phyloP scores from a whole-genome alignment of 2,329 filamentous ascomycete genomes.

The Diplodia scrobiculata region DNA sequence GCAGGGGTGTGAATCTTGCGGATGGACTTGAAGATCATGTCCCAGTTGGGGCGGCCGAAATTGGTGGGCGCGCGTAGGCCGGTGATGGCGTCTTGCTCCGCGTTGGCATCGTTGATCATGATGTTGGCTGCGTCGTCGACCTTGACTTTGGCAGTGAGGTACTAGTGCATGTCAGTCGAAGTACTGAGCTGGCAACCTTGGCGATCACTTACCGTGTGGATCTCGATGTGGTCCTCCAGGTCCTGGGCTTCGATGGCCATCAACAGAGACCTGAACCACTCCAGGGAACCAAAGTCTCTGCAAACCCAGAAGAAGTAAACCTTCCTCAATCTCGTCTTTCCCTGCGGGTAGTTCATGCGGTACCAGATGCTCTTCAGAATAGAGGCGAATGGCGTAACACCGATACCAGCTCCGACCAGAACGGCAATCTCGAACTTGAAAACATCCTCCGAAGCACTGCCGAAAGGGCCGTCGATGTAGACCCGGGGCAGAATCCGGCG shows the following conservation, averaged over 20 bases:
- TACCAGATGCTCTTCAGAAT: constrained; percentile 86
- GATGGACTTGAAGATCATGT: constrained; percentile 84
- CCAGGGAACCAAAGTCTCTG: constrained; percentile 82
- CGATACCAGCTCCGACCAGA: constrained; percentile 55
- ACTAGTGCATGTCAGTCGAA: constrained; percentile 46
- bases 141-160: constrained; percentile 84
- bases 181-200: constrained; percentile 5
- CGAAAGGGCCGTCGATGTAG: constrained; percentile 83
- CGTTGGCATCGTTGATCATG: constrained; percentile 88
- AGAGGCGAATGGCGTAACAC: constrained; percentile 56
- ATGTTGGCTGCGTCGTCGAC: constrained; percentile 84
- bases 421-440: constrained; percentile 66
- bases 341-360: constrained; percentile 82
- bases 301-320: constrained; percentile 95
- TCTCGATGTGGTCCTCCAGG: constrained; percentile 80
- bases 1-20: constrained; percentile 63
- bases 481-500: constrained; percentile 74
- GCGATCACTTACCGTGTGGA: constrained; percentile 64
- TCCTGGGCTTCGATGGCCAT: constrained; percentile 86
- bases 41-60: constrained; percentile 85
- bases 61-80: constrained; percentile 80
- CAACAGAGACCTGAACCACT: constrained; percentile 84
- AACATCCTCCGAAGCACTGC: constrained; percentile 82
- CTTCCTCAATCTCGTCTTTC: constrained; percentile 76
- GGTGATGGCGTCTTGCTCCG: constrained; percentile 81